phyloP scores from a whole-genome alignment of 2,329 filamentous ascomycete species.

The Fusarium sp. region DNA sequence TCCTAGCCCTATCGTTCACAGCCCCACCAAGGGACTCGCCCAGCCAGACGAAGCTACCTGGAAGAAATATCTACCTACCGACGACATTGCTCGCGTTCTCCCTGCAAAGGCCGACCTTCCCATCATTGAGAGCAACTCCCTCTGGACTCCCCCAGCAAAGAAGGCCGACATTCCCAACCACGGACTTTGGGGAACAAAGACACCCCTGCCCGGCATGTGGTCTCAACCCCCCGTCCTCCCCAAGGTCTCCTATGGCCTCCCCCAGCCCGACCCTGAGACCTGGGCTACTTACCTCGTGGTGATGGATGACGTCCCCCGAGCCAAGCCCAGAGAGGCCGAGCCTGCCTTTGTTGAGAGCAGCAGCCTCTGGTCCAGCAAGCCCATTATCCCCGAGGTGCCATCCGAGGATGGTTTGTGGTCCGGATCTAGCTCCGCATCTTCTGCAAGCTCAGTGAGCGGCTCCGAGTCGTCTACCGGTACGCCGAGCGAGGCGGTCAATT shows the following conservation, averaged over 20 bases:
- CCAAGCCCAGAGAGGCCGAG: slow-evolving; percentile 41
- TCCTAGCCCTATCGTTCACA: slow-evolving; percentile 33
- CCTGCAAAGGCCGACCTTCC: slow-evolving; percentile 44
- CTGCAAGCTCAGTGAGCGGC: slow-evolving; percentile 15
- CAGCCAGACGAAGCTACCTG: slow-evolving; percentile 54
- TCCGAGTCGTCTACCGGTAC: slow-evolving; percentile 17
- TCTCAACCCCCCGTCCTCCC: slow-evolving; percentile 24
- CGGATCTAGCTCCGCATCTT: slow-evolving; percentile 28
- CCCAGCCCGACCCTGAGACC: slow-evolving; percentile 46
- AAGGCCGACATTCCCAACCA: slow-evolving; percentile 28
- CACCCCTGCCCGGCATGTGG: slow-evolving; percentile 41
- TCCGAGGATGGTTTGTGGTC: slow-evolving; percentile 38
- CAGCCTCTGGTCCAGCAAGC: slow-evolving; percentile 37
- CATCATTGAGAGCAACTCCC: slow-evolving; percentile 50
- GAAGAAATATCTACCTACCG: slow-evolving; percentile 48
- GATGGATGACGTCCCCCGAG: slow-evolving; percentile 36
- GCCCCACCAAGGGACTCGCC: slow-evolving; percentile 46
- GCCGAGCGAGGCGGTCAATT: slow-evolving; percentile 26
- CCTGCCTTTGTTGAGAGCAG: slow-evolving; percentile 36
- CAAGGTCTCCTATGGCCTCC: slow-evolving; percentile 44
- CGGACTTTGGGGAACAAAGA: slow-evolving; percentile 41
- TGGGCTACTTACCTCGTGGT: slow-evolving; percentile 42
- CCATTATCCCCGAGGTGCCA: slow-evolving; percentile 25
- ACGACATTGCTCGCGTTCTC: slow-evolving; percentile 45
- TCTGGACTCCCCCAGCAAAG: slow-evolving; percentile 49